Conservation (phyloP, 2,329 filamentous ascomycete genomes). For the Aureobasidium sp. region DNA sequence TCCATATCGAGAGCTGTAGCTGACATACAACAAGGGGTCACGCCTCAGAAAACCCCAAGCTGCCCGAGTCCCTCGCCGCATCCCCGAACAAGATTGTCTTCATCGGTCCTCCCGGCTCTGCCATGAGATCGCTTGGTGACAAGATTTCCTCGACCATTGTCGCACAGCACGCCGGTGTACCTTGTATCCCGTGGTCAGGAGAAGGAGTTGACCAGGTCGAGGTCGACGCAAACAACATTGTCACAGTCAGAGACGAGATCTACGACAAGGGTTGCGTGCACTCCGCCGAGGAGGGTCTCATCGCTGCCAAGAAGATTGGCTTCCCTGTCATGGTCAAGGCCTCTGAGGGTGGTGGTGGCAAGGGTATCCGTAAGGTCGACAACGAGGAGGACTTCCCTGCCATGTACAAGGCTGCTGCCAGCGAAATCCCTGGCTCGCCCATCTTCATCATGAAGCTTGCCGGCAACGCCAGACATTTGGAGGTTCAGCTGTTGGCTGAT, state of each 20-base stretch:
- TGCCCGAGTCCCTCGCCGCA: constrained; percentile 90
- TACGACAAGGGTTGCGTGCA: constrained; percentile 89
- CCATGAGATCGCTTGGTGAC: constrained; percentile 98
- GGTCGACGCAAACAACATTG: constrained; percentile 75
- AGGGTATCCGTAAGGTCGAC: constrained; percentile 95
- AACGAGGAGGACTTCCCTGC: constrained; percentile 75
- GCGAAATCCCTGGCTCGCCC: constrained; percentile 94
- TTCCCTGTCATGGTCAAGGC: constrained; percentile 99
- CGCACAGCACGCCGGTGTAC: constrained; percentile 90
- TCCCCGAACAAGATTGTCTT: constrained; percentile 99
- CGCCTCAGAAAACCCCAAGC: constrained; percentile 95
- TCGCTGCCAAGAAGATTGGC: constrained; percentile 80
- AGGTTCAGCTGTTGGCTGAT: constrained; percentile 94
- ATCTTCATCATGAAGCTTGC: constrained; percentile 99
- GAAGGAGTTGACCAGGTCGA: constrained; percentile 77
- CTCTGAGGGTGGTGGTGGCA: constrained; percentile 98
- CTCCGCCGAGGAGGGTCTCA: constrained; percentile 82
- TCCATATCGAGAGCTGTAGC: constrained; percentile 10
- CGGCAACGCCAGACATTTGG: constrained; percentile 90
- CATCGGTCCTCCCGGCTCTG: constrained; percentile 93
- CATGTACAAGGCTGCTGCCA: constrained; percentile 91
- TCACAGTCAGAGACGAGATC: constrained; percentile 78
- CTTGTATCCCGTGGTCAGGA: constrained; percentile 99
- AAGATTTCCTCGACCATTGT: constrained; percentile 99
- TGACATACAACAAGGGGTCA: constrained; percentile 62